phyloP scores from a whole-genome alignment of 768 basidiomycete species.

The Mycena polygramma region DNA sequence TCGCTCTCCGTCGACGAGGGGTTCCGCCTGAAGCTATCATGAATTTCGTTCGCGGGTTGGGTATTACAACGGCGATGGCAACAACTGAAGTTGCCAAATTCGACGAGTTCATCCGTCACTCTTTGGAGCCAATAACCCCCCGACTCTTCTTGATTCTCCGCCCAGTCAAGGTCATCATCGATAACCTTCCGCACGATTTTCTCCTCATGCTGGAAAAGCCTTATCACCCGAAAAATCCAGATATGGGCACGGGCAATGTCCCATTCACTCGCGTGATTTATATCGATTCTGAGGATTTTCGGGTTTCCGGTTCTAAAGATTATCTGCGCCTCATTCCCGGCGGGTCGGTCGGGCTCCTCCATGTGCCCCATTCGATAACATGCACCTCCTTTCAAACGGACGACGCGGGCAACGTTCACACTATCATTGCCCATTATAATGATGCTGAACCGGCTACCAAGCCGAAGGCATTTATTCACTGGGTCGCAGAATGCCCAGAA shows the following conservation, averaged over 20 bases:
- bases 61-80: constrained; percentile 86
- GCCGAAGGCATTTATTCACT: constrained; percentile 95
- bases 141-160: constrained; percentile 90
- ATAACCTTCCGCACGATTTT: constrained; percentile 91
- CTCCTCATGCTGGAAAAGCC: constrained; percentile 88
- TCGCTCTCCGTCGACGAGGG: constrained; percentile 92
- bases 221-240: constrained; percentile 92
- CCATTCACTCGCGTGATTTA: constrained; percentile 90
- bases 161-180: constrained; percentile 91
- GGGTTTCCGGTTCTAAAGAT: constrained; percentile 90
- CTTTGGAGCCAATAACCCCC: constrained; percentile 88
- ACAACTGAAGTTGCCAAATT: constrained; percentile 91
- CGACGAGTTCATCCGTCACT: constrained; percentile 88
- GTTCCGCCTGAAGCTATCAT: constrained; percentile 94
- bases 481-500: constrained; percentile 87
- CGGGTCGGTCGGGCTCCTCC: constrained; percentile 96
- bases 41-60: constrained; percentile 92
- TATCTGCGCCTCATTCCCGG: constrained; percentile 98
- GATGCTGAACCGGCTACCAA: constrained; percentile 74
- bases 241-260: constrained; percentile 81
- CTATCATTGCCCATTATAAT: constrained; percentile 84
- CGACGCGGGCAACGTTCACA: constrained; percentile 76
- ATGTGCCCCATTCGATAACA: constrained; percentile 91
- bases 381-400: constrained; percentile 88
- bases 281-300: constrained; percentile 94